These are phyloP conservation scores for Thermothelomyces thermophilus DNA, from an alignment of 2,329 filamentous ascomycete genomes.

Conservation along the genomic window DNA sequence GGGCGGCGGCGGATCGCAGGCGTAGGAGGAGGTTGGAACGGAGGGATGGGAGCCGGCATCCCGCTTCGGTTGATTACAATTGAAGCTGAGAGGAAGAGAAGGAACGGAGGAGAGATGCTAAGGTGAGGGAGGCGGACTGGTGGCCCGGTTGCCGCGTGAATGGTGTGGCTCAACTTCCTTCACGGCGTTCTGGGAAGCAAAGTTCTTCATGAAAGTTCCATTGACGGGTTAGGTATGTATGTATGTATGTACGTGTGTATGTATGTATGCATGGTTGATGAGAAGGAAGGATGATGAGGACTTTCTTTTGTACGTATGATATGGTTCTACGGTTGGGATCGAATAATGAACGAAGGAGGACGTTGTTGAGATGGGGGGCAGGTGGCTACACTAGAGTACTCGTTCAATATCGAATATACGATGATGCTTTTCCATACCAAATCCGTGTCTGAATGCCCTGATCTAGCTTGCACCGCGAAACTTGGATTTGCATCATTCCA, in stretches of 20 bases:
- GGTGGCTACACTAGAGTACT: too few species aligned
- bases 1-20: slow-evolving; percentile 45
- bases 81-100: background rate
- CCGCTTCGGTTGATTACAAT: slow-evolving; percentile 20
- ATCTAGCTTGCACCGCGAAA: too few species aligned
- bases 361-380: too few species aligned
- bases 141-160: too few species aligned
- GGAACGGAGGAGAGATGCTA: too few species aligned
- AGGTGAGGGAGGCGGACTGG: too few species aligned
- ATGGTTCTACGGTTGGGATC: background rate
- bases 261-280: background rate
- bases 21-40: slow-evolving; percentile 51
- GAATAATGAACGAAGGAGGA: background rate
- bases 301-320: background rate
- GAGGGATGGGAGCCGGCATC: slow-evolving; percentile 35
- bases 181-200: background rate
- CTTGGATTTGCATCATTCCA: too few species aligned
- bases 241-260: background rate
- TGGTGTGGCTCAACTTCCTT: background rate
- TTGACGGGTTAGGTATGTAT: background rate
- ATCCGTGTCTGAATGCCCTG: too few species aligned
- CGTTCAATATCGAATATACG: too few species aligned
- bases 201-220: too few species aligned
- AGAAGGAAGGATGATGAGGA: background rate
- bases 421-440: too few species aligned